Evolutionary conservation across 2,329 filamentous ascomycete genomes (phyloP).

Genomic region (Celoporthe dispersa): DNA sequence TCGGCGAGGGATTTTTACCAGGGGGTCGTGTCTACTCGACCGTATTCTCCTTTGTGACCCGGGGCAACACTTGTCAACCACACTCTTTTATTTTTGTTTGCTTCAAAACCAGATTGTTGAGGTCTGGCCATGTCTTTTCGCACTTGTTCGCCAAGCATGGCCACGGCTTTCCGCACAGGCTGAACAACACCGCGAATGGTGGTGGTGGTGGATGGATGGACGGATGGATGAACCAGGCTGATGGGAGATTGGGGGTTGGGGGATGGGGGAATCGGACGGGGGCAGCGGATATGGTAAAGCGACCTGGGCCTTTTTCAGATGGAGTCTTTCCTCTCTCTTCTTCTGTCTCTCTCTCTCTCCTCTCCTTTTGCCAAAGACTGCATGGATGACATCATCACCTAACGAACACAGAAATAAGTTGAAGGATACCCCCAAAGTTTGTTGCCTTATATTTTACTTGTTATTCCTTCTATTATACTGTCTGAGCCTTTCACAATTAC

Average conservation of each 20-base stretch:
- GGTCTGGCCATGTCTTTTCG: neutral
- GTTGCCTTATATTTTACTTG: slow-evolving; percentile 4
- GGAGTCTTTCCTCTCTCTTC: slow-evolving; percentile 4
- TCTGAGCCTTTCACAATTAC: neutral
- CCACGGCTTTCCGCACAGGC: neutral
- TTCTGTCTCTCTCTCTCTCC: slow-evolving; percentile 3
- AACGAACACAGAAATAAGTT: slow-evolving; percentile 28
- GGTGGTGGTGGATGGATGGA: neutral
- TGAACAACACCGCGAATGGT: neutral
- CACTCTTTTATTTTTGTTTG: neutral
- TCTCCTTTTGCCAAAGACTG: slow-evolving; percentile 24
- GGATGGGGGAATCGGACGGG: slow-evolving; percentile 5
- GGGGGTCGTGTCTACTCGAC: neutral
- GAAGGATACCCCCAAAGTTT: slow-evolving; percentile 30
- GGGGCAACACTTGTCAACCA: neutral
- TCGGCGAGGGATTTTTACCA: neutral
- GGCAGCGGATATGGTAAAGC: neutral
- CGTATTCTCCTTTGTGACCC: neutral
- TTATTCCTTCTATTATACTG: neutral
- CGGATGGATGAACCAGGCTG: neutral
- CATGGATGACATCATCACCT: slow-evolving; percentile 28
- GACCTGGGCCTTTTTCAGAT: neutral
- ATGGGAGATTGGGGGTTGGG: neutral
- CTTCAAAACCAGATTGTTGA: neutral
- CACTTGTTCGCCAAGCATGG: neutral